Conservation (phyloP, 805 yeast species). For the Helenozyma baotianmanensis region DNA sequence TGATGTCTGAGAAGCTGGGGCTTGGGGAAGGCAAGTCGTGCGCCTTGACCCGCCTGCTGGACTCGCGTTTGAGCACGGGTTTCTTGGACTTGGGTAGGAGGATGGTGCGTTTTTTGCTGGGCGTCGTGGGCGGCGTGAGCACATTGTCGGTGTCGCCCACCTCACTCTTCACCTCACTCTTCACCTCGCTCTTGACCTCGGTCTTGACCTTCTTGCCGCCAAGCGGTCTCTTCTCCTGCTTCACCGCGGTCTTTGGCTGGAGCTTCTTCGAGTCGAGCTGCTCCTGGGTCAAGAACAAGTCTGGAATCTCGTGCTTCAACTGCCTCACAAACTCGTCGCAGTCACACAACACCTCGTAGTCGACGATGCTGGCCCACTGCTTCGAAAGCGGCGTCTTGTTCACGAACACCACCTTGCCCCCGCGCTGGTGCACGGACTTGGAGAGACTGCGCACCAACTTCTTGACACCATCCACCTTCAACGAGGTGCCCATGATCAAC, state of each 20-base stretch:
- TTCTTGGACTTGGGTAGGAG: slow-evolving; percentile 17
- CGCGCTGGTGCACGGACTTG: slow-evolving; percentile 65
- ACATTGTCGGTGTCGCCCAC: slow-evolving; percentile 5
- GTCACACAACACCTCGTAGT: slow-evolving; percentile 73
- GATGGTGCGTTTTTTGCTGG: slow-evolving; percentile 20
- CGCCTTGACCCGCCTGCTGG: slow-evolving; percentile 6
- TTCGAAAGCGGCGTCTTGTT: slow-evolving; percentile 64
- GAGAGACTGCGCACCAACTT: slow-evolving; percentile 68
- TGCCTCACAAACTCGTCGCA: slow-evolving; percentile 76
- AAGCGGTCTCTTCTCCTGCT: not conserved
- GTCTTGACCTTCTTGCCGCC: slow-evolving; percentile 1
- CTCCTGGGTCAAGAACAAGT: slow-evolving; percentile 56
- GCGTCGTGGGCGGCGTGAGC: slow-evolving; percentile 33
- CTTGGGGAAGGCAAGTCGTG: slow-evolving; percentile 30
- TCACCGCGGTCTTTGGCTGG: slow-evolving; percentile 10
- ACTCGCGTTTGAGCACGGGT: slow-evolving; percentile 12
- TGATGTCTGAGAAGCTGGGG: slow-evolving; percentile 26
- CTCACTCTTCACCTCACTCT: slow-evolving; percentile 1
- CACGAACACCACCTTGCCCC: slow-evolving; percentile 73
- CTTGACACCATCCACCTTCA: slow-evolving; percentile 87
- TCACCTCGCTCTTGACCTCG: slow-evolving; percentile 9
- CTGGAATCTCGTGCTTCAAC: slow-evolving; percentile 52
- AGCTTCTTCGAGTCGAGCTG: slow-evolving; percentile 41
- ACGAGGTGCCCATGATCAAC: slow-evolving; percentile 88
- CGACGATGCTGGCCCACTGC: slow-evolving; percentile 68